Conservation (phyloP, 768 basidiomycete genomes). For the Kwoniella pini region DNA sequence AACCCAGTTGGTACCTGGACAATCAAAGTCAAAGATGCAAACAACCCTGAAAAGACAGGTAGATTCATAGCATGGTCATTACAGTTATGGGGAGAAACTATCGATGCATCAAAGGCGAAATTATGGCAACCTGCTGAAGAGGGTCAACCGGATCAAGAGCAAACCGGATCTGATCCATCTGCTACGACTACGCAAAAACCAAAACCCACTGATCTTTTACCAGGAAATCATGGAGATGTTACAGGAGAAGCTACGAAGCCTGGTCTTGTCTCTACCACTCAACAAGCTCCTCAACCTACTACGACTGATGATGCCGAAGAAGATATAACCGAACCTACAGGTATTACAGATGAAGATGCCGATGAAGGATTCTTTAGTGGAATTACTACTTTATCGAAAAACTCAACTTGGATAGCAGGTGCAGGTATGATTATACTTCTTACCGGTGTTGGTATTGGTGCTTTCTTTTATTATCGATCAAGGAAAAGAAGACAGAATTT, state of each 20-base stretch:
- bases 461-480: conserved; percentile 79
- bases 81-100: conserved; percentile 83
- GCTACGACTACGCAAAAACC: conserved; percentile 65
- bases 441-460: conserved; percentile 67
- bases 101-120: conserved; percentile 68
- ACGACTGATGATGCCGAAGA: conserved; percentile 37
- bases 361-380: conserved; percentile 53
- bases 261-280: conserved; percentile 43
- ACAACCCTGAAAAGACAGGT: conserved; percentile 62
- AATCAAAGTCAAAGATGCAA: conserved; percentile 78
- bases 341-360: conserved; percentile 21
- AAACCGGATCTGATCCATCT: conserved; percentile 47
- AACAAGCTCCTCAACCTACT: conserved; percentile 14
- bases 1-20: conserved; percentile 88
- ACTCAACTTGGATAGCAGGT: conserved; percentile 85
- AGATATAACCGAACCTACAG: conserved; percentile 40
- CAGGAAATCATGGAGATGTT: conserved; percentile 77
- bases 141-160: conserved; percentile 54
- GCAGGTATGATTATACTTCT: conserved; percentile 76
- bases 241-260: conserved; percentile 79
- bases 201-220: conserved; percentile 85
- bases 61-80: conserved; percentile 87
- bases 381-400: conserved; percentile 56
- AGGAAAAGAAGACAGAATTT: conserved; percentile 55
- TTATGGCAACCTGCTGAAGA: conserved; percentile 58